phyloP scores from a whole-genome alignment of 371 early-diverging fungal species.

The Lichtheimia ornata region DNA sequence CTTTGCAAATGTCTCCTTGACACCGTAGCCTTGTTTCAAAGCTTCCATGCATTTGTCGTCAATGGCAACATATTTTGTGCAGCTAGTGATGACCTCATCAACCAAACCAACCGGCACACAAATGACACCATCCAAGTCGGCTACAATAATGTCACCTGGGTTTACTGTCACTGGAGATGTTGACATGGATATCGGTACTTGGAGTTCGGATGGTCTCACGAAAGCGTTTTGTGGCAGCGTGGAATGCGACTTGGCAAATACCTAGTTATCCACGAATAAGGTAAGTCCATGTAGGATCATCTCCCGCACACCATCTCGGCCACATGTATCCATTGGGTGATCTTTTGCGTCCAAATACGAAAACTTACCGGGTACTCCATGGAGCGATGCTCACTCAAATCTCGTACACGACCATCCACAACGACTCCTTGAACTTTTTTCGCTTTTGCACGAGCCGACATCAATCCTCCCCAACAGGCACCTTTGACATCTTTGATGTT shows the following conservation, averaged over 20 bases:
- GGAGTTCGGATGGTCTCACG: constrained; percentile 63
- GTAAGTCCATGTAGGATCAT: neutral
- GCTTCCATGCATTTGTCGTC: constrained; percentile 76
- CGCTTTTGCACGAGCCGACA: constrained; percentile 73
- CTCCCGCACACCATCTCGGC: neutral
- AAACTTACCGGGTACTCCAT: constrained; percentile 62
- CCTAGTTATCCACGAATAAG: constrained; percentile 27
- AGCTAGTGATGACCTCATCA: constrained; percentile 56
- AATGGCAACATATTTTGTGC: constrained; percentile 53
- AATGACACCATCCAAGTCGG: constrained; percentile 80
- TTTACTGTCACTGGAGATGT: constrained; percentile 55
- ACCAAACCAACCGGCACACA: constrained; percentile 61
- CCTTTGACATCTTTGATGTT: constrained; percentile 50
- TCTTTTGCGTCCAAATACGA: neutral
- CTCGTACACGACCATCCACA: constrained; percentile 77
- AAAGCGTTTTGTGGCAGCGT: constrained; percentile 71
- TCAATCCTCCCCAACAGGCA: constrained; percentile 84
- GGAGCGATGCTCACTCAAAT: constrained; percentile 67
- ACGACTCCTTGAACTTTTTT: constrained; percentile 69
- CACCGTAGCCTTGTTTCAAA: constrained; percentile 56
- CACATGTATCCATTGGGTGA: neutral
- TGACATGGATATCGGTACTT: constrained; percentile 62
- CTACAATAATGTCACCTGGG: constrained; percentile 78
- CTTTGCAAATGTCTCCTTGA: constrained; percentile 71
- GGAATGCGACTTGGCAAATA: constrained; percentile 67